phyloP scores from a whole-genome alignment of 2,329 filamentous ascomycete species.

The Decorospora gaudefroyi region DNA sequence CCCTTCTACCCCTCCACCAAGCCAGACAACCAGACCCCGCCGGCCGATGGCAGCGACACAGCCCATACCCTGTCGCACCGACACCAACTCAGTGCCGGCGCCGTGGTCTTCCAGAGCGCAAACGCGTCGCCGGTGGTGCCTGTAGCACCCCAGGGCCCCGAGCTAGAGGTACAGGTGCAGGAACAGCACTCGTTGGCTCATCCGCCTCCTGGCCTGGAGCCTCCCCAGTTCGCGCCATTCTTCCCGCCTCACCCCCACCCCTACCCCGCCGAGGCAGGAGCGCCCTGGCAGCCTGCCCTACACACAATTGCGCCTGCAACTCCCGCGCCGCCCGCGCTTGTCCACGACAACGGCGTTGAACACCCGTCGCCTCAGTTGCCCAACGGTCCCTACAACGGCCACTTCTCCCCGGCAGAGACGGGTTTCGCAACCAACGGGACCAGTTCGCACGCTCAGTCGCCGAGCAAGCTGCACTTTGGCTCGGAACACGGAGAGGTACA shows the following conservation, averaged over 20 bases:
- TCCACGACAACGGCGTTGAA: slow-evolving; percentile 32
- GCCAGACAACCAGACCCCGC: slow-evolving; percentile 27
- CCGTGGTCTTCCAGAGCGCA: slow-evolving; percentile 49
- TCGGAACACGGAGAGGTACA: slow-evolving; percentile 31
- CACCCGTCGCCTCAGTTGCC: slow-evolving; percentile 28
- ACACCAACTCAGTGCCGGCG: slow-evolving; percentile 34
- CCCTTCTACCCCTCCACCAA: slow-evolving; percentile 44
- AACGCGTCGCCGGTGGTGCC: slow-evolving; percentile 47
- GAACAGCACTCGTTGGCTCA: slow-evolving; percentile 31
- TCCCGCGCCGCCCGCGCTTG: slow-evolving; percentile 31
- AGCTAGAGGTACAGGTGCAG: slow-evolving; percentile 24
- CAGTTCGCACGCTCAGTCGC: slow-evolving; percentile 42
- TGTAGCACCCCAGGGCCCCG: slow-evolving; percentile 43
- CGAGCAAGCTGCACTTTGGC: slow-evolving; percentile 37
- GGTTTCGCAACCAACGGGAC: slow-evolving; percentile 32
- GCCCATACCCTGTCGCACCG: slow-evolving; percentile 25
- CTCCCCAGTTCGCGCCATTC: slow-evolving; percentile 39
- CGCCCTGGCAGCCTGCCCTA: slow-evolving; percentile 38
- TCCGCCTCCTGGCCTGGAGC: slow-evolving; percentile 41
- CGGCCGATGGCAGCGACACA: slow-evolving; percentile 23
- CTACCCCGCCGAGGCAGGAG: slow-evolving; percentile 42
- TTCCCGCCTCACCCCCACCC: slow-evolving; percentile 42
- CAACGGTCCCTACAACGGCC: slow-evolving; percentile 23
- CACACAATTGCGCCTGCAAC: slow-evolving; percentile 38
- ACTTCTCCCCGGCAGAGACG: slow-evolving; percentile 24